Evolutionary conservation across 2,329 filamentous ascomycete genomes (phyloP).

Genomic region (Zasmidium cellare): DNA sequence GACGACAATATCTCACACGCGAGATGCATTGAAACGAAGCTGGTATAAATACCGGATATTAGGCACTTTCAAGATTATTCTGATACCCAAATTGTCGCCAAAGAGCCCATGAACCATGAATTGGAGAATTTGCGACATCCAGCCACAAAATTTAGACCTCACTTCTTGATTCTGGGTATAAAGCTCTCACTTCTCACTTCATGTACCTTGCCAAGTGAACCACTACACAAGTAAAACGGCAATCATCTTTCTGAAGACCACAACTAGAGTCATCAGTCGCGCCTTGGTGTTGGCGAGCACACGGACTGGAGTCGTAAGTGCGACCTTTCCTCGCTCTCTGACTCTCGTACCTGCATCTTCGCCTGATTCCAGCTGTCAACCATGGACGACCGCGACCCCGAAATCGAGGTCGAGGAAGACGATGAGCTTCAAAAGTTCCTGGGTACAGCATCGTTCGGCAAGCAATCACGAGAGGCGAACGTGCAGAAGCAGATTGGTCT

Average conservation of each 20-base stretch:
- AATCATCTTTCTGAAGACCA: too few relatives aligned
- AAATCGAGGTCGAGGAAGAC: conserved; percentile 46
- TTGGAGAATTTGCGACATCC: not conserved
- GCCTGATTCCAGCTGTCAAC: conserved; percentile 1
- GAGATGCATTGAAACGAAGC: too few relatives aligned
- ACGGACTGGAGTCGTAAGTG: conserved; percentile 18
- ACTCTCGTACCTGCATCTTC: not conserved
- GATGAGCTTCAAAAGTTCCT: conserved; percentile 76
- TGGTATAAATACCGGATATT: too few relatives aligned
- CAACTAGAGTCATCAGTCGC: too few relatives aligned
- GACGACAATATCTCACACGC: too few relatives aligned
- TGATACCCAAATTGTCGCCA: too few relatives aligned
- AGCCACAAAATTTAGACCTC: not conserved
- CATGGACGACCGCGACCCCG: conserved; percentile 26
- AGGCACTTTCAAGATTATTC: too few relatives aligned
- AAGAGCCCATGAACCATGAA: not conserved
- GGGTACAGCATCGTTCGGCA: conserved; percentile 81
- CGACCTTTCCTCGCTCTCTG: conserved; percentile 18
- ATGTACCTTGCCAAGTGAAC: too few relatives aligned
- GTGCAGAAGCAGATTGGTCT: conserved; percentile 78
- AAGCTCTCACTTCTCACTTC: too few relatives aligned
- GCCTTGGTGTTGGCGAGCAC: too few relatives aligned
- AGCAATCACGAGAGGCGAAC: conserved; percentile 71
- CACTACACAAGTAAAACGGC: too few relatives aligned
- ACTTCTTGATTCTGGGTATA: not conserved